Conservation (phyloP, 768 basidiomycete genomes). For the Boletus edulis region DNA sequence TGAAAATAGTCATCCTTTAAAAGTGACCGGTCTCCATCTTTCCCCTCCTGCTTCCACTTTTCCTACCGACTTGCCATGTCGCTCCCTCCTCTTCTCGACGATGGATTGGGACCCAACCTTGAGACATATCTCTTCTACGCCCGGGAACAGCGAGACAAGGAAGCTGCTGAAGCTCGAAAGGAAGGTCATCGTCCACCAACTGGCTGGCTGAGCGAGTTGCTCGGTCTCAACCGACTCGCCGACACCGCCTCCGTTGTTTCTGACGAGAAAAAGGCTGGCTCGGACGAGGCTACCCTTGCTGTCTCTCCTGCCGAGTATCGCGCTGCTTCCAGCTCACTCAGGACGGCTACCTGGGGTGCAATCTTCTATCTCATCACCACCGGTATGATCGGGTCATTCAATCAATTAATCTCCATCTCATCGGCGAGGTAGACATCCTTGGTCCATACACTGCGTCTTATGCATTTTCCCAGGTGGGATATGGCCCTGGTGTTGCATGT, state of each 20-base stretch:
- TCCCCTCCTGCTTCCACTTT: neutral
- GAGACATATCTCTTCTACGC: conserved; percentile 34
- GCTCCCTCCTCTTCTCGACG: conserved; percentile 11
- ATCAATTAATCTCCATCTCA: neutral
- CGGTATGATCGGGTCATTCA: conserved; percentile 12
- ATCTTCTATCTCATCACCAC: conserved; percentile 59
- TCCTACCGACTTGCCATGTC: conserved; percentile 16
- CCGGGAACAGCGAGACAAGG: conserved; percentile 28
- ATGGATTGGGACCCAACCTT: conserved; percentile 24
- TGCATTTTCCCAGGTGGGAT: conserved; percentile 60
- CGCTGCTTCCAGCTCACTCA: conserved; percentile 44
- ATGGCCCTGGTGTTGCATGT: conserved; percentile 48
- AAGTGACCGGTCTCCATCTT: neutral
- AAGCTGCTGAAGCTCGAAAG: conserved; percentile 19
- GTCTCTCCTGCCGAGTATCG: conserved; percentile 35
- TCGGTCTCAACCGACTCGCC: conserved; percentile 20
- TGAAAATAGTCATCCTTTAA: conserved; percentile 3
- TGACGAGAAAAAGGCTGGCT: conserved; percentile 22
- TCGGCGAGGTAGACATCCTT: conserved; percentile 44
- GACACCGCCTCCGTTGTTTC: conserved; percentile 30
- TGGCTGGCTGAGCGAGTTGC: conserved; percentile 20
- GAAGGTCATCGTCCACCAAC: conserved; percentile 8
- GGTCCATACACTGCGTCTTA: conserved; percentile 61
- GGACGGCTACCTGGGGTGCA: conserved; percentile 48
- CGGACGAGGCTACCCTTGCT: conserved; percentile 13